Evolutionary conservation across 1,284 basidiomycete genomes (phyloP).

Genomic region (Cronartium quercuum): DNA sequence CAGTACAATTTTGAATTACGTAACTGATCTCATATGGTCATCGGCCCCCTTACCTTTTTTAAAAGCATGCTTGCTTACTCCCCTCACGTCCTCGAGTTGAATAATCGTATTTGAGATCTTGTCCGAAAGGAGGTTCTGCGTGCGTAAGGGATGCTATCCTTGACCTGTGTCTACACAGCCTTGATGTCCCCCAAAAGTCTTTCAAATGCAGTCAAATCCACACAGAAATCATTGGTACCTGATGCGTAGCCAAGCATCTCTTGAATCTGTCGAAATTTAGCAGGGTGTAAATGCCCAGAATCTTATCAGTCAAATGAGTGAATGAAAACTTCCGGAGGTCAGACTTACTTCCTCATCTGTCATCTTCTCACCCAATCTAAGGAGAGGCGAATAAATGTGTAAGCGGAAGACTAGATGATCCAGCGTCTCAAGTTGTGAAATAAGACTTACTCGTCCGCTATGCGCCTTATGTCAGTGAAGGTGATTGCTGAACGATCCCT

Average conservation of each 20-base stretch:
- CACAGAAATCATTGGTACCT: slow-evolving; percentile 16
- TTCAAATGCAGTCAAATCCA: slow-evolving; percentile 14
- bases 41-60: too few species aligned
- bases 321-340: not conserved
- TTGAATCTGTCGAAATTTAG: slow-evolving; percentile 5
- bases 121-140: too few species aligned
- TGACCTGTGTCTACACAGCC: not conserved
- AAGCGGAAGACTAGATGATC: not conserved
- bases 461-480: slow-evolving; percentile 18
- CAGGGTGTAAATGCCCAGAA: too few species aligned
- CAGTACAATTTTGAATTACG: too few species aligned
- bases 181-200: slow-evolving; percentile 17
- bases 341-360: slow-evolving; percentile 21
- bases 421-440: not conserved
- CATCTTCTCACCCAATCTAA: slow-evolving; percentile 24
- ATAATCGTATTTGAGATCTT: too few species aligned
- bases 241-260: slow-evolving; percentile 33
- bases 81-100: too few species aligned
- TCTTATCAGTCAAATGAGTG: too few species aligned
- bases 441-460: slow-evolving; percentile 22
- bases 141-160: too few species aligned
- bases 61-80: too few species aligned
- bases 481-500: slow-evolving; percentile 1
- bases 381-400: not conserved
- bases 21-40: too few species aligned